Percentiles rank a stretch among this genome's conserved stretches.
Evolutionary conservation across 768 basidiomycete genomes (phyloP).

Genomic region (Pholiota microspora): DNA sequence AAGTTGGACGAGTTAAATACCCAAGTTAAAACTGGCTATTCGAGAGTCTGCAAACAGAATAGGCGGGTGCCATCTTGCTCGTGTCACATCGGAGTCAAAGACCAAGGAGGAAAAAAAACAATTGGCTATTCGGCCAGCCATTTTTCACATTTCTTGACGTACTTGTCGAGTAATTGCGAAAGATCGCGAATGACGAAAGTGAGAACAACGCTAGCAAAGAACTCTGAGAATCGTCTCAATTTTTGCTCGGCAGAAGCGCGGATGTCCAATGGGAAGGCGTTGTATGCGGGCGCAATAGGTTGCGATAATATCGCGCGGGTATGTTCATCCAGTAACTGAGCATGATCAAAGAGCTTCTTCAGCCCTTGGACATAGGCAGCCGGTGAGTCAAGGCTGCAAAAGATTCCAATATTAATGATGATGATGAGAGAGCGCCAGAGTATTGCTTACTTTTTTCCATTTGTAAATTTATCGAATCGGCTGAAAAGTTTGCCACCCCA

Average conservation of each 20-base stretch:
- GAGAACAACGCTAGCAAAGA: conserved; percentile 85
- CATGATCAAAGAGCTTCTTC: conserved; percentile 66
- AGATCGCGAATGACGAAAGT: conserved; percentile 89
- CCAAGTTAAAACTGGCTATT: not conserved
- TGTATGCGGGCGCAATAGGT: conserved; percentile 71
- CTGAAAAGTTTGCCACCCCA: conserved; percentile 76
- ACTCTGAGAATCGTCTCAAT: conserved; percentile 83
- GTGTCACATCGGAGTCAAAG: conserved; percentile 3
- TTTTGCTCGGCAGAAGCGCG: conserved; percentile 66
- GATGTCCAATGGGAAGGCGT: conserved; percentile 63
- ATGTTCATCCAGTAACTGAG: conserved; percentile 86
- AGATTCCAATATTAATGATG: conserved; percentile 11
- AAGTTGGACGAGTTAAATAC: not conserved
- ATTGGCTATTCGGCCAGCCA: conserved; percentile 76
- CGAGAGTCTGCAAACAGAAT: not conserved
- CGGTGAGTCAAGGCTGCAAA: conserved; percentile 79
- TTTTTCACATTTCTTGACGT: conserved; percentile 91
- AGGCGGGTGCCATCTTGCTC: conserved; percentile 8
- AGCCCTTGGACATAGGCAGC: conserved; percentile 79
- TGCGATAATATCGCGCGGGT: conserved; percentile 67
- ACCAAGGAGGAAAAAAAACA: conserved; percentile 8
- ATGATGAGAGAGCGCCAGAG: not conserved
- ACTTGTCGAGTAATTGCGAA: conserved; percentile 86
- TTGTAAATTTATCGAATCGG: conserved; percentile 80
- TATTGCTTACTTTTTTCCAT: conserved; percentile 76